phyloP scores from a whole-genome alignment of 352 stramenopile species.

The Ophiocytium majus region DNA sequence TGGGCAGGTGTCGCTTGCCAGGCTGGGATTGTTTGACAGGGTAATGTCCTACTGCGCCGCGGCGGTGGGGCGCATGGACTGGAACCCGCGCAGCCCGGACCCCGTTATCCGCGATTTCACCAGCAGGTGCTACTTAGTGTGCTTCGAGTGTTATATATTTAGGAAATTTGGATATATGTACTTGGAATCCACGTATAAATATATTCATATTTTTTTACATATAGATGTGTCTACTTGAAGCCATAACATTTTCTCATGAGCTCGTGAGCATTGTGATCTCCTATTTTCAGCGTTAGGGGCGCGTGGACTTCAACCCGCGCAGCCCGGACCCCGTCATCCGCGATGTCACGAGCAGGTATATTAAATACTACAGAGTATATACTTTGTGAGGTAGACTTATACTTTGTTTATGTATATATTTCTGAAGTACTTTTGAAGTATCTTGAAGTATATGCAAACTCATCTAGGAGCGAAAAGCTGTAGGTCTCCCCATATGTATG shows the following conservation, averaged over 20 bases:
- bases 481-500: no score
- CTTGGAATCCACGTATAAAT: neutral
- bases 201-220: no score
- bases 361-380: no score
- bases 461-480: no score
- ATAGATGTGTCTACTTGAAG: neutral
- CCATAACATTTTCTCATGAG: neutral
- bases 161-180: neutral
- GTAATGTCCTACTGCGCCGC: constrained; percentile 61
- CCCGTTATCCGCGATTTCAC: constrained; percentile 9
- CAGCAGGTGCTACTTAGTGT: neutral
- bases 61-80: constrained; percentile 59
- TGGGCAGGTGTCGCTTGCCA: constrained; percentile 63
- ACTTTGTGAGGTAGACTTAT: no score
- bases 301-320: constrained; percentile 19
- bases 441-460: no score
- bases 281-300: neutral
- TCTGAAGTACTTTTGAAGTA: no score
- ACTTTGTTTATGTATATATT: no score
- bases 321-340: constrained; percentile 27
- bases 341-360: no score
- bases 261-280: neutral
- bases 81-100: constrained; percentile 41
- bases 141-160: no score
- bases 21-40: constrained; percentile 65